These are phyloP conservation scores for Trichoderma simmonsii DNA, from an alignment of 2,329 filamentous ascomycete species.

Conservation along the genomic window DNA sequence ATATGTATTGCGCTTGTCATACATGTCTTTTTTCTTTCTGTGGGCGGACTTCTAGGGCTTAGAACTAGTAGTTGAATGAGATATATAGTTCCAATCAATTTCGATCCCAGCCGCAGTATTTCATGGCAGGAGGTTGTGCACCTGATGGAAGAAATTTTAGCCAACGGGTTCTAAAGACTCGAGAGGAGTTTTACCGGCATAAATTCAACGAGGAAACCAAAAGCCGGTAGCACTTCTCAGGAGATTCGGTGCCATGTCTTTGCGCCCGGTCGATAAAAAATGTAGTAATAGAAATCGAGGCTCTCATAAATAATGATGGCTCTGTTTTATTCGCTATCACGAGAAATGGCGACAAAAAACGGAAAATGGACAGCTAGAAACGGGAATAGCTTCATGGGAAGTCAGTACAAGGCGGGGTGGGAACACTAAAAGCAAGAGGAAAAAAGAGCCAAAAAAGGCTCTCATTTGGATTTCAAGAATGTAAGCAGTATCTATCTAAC, in stretches of 20 bases:
- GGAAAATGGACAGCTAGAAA: background rate
- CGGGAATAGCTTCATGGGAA: background rate
- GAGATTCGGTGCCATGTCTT: background rate
- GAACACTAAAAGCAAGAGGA: background rate
- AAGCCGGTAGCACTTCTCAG: conserved; percentile 13
- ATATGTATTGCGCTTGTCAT: conserved; percentile 17
- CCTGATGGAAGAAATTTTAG: conserved; percentile 20
- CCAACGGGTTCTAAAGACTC: conserved; percentile 16
- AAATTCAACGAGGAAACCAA: conserved; percentile 6
- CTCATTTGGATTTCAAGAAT: conserved; percentile 38
- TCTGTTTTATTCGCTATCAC: background rate
- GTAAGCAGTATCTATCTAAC: conserved; percentile 98
- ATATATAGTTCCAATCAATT: background rate
- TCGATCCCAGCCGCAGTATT: background rate
- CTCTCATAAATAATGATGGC: background rate
- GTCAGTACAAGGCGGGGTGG: conserved; percentile 1
- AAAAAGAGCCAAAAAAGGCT: background rate
- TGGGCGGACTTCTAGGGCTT: conserved; percentile 15
- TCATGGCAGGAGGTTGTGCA: background rate
- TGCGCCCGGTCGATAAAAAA: background rate
- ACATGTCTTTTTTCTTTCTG: conserved; percentile 4
- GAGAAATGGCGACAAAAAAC: background rate
- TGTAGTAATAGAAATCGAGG: background rate
- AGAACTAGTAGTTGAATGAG: conserved; percentile 14
- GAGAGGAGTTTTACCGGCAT: conserved; percentile 20